phyloP scores from a whole-genome alignment of 495 filamentous ascomycete genomes.

The Chaetomium fimeti region DNA sequence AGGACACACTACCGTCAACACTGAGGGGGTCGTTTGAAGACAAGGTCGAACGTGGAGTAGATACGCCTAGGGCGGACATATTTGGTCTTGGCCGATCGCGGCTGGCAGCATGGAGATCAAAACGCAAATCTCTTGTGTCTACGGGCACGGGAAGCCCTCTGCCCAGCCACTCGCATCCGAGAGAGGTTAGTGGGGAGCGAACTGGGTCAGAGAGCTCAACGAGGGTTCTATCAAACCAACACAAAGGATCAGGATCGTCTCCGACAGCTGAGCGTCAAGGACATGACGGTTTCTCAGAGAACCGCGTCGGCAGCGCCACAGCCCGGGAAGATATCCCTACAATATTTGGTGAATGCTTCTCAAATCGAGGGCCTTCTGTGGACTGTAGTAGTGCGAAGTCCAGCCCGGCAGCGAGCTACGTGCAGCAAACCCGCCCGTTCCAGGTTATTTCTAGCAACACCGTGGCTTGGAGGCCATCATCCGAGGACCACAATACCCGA shows the following conservation, averaged over 20 bases:
- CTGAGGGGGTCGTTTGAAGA: not conserved
- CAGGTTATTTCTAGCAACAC: not conserved
- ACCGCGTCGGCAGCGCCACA: not conserved
- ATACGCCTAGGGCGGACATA: slow-evolving; percentile 12
- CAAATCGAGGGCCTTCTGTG: not conserved
- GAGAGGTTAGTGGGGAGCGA: not conserved
- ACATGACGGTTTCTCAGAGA: not conserved
- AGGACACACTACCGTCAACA: not conserved
- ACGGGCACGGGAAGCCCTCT: slow-evolving; percentile 8
- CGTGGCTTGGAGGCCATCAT: not conserved
- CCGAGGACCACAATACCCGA: not conserved
- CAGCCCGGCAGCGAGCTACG: not conserved
- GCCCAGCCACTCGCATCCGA: not conserved
- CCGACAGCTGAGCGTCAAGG: not conserved
- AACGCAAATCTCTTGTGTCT: slow-evolving; percentile 15
- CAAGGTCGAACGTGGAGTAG: slow-evolving; percentile 9
- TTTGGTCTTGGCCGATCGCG: slow-evolving; percentile 22
- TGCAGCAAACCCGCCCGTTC: not conserved
- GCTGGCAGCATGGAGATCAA: slow-evolving; percentile 22
- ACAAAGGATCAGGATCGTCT: not conserved
- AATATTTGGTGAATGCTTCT: no score
- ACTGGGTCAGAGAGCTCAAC: not conserved
- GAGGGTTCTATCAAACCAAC: not conserved
- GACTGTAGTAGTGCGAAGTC: not conserved
- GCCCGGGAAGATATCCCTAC: not conserved